Evolutionary conservation across 2,329 filamentous ascomycete species (phyloP), one percentile per base, ranked within the genome.

Genomic region (Plectosphaerella sp.): DNA sequence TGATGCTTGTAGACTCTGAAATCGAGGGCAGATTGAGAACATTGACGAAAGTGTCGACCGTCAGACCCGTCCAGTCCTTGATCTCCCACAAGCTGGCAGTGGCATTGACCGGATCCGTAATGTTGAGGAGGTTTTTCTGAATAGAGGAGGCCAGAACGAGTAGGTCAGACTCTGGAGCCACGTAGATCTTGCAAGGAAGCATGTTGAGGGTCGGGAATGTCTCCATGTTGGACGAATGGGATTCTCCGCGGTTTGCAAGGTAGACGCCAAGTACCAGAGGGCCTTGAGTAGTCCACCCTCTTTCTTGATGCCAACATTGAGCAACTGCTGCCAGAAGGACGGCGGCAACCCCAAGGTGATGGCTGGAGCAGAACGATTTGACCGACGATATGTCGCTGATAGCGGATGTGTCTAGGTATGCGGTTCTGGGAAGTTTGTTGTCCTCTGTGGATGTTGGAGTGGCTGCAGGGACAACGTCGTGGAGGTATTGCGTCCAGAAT

Each of bases 141-240:
- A 96, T 81, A 12, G 72, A 64, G 5, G 57, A 64, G 0, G 91
- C 90, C 1, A 83, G 56, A 0, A 73, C 67, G 2, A 77, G 22
- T 0, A 88, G 55, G n/a, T 37, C 41, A 3, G 62, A 50, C 1
- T 51, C 45, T 5, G 59, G 18, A 42, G 70, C 57, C 6, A 66
- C 25, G 6, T 58, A 63, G 2, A 94, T 78, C 11, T 77, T 76
- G 0, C 97, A 68, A 0, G 91, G 91, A 2, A 96, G 77, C 4
- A 97, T 75, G 58, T 88, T 92, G 18, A 97, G 75, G 0, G 89
- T 94, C 0, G 92, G 91, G 33, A 83, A 85, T 0, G 78, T 70
- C 0, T 59, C 57, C 0, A 72, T 64, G 2, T 80, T 71, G 70
- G 77, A 67, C 20, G 73, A 79, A 72, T 46, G 5, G 6, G 24